Evolutionary conservation across 768 basidiomycete genomes (phyloP), one percentile per base, ranked within the genome.

Genomic region (Kwoniella dejecticola): DNA sequence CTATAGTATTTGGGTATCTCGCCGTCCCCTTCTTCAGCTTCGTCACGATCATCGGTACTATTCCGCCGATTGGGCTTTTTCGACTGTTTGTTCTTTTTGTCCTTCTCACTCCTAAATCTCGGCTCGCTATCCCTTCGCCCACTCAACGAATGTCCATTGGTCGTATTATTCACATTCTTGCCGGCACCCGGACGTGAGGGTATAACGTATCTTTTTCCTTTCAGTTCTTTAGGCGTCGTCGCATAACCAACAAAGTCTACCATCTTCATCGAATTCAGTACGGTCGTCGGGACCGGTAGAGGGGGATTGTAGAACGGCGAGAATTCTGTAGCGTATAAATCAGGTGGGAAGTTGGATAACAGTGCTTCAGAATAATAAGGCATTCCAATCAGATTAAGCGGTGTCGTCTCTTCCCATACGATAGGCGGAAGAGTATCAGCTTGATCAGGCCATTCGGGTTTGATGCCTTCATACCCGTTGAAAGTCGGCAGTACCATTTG

Each of bases 161-260:
- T 62, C 19, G 24, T 53, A 84, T 38, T 64, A 58, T 29, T 62
- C 57, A 2, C 40, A 56, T 12, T 44, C 12, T 53, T 46, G 2
- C 68, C 63, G 12, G 69, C 65, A 12, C 69, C 69, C 5, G 69
- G 65, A 23, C 80, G 81, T 13, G 83, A 81, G 17, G 80, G 77
- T 6, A 87, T 84, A 67, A 93, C 83, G 74, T 98, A 95, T 38
- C 95, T 85, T 61, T 87, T 84, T 0, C 90, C 91, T 66, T 86
- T 85, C 21, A 95, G 81, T 64, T 95, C 92, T 71, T 87, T 88
- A 0, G 95, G 95, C 48, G 93, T 82, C 0, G 88, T 80, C 0
- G 95, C 93, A 75, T 96, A 97, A 4, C 90, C 90, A 27, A 97
- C 84, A 56, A 88, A 89, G 70, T 96, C 93, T 63, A 92, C 90